Evolutionary conservation across 1,284 basidiomycete genomes (phyloP), one percentile per base, ranked within the genome.

Genomic region (Rhizoctonia solani): DNA sequence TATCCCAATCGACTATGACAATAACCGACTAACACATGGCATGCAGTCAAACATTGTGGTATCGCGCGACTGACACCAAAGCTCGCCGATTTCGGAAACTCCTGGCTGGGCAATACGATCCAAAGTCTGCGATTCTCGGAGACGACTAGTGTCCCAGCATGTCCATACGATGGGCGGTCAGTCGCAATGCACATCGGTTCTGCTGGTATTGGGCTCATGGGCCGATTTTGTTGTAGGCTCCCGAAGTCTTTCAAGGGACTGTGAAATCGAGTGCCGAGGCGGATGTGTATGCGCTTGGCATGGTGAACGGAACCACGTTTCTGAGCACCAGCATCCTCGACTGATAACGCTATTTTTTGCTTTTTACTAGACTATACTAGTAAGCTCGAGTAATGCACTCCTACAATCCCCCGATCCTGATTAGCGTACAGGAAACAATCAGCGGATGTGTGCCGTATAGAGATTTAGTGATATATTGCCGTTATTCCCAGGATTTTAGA

Each of bases 1-100:
- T 44, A 21, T 44, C 41, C 14, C 41, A 16, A 16, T 16, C 5
- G 41, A n/a, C n/a, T n/a, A n/a, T n/a, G n/a, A n/a, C n/a, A 34
- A 34, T 34, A 34, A 4, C 32, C 32, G 5, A 44, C 4, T 5
- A n/a, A n/a, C 6, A 16, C 14, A 44, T 16, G 14, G 4, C 14
- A 5, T 44, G 41, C 41, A 58, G 42, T 27, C 23, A n/a, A 58
- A 58, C 29, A 47, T 46, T 23, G 25, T 58, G 1, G 44, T 58
- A 14, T 30, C 55, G 6, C 19, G 21, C 9, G 42, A 47, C 42
- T 39, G 19, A 32, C 34, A 16, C 56, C 42, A 5, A 58, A 58
- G 30, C 25, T 58, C 13, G 46, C 55, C 21, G 55, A 58, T 46
- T 58, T 58, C 30, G 42, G 55, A 19, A n/a, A 44, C 4, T 14